Conservation (phyloP, 805 yeast species). For the Metschnikowia arizonensis region DNA sequence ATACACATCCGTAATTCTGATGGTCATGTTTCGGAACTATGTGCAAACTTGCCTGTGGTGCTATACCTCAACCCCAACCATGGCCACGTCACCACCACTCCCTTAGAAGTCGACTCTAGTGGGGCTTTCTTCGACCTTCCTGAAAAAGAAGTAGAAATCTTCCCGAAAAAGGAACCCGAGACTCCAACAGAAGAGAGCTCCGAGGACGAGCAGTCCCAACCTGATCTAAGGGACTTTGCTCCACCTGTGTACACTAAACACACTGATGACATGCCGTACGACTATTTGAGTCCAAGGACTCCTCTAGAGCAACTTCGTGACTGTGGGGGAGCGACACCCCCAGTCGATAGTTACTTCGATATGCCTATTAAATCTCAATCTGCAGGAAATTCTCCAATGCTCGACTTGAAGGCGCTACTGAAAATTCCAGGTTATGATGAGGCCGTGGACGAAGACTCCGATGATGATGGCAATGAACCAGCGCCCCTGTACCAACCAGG, state of each 20-base stretch:
- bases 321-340: conserved; percentile 17
- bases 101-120: conserved; percentile 28
- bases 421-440: conserved; percentile 38
- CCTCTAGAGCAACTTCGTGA: conserved; percentile 36
- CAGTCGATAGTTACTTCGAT: conserved; percentile 32
- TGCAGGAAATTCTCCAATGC: conserved; percentile 12
- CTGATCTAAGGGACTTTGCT: conserved; percentile 29
- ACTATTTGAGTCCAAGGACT: conserved; percentile 30
- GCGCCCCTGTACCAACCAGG: conserved; percentile 21
- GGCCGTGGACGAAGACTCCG: conserved; percentile 38
- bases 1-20: conserved; percentile 45
- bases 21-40: conserved; percentile 49
- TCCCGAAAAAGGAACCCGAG: conserved; percentile 23
- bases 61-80: conserved; percentile 40
- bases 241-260: conserved; percentile 44
- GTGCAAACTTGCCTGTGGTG: conserved; percentile 48
- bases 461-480: conserved; percentile 15
- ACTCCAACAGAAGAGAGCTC: conserved; percentile 5
- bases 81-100: conserved; percentile 35
- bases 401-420: conserved; percentile 26
- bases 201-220: conserved; percentile 13
- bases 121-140: conserved; percentile 24
- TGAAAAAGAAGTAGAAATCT: conserved; percentile 26
- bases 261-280: conserved; percentile 35
- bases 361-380: conserved; percentile 18